phyloP scores from a whole-genome alignment of 768 basidiomycete genomes.

The Termitomyces sp. region DNA sequence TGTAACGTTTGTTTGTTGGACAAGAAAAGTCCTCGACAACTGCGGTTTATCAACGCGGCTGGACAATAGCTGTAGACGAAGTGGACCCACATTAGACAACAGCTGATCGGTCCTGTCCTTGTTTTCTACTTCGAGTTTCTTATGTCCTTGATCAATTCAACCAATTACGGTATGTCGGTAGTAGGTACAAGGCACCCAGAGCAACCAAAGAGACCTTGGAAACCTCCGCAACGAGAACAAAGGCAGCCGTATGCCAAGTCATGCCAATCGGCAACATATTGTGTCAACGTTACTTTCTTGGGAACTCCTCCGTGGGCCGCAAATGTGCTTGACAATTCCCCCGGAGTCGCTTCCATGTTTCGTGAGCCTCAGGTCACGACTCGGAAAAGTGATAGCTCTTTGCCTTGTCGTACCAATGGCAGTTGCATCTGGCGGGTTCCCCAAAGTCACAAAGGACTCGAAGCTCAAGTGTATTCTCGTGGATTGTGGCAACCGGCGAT shows the following conservation, averaged over 20 bases:
- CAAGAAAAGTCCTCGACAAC: background rate
- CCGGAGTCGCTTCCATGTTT: background rate
- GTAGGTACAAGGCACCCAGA: background rate
- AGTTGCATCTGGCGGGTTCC: background rate
- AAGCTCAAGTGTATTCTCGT: too few species aligned
- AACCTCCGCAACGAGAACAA: background rate
- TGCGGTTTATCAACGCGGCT: background rate
- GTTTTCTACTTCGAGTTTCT: background rate
- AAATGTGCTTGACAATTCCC: background rate
- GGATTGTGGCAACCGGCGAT: too few species aligned
- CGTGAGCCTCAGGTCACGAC: background rate
- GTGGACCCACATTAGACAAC: background rate
- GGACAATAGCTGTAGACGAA: background rate
- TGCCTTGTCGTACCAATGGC: too few species aligned
- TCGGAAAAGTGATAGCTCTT: background rate
- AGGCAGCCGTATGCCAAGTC: background rate
- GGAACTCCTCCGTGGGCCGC: background rate
- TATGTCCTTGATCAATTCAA: background rate
- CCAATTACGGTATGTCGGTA: background rate
- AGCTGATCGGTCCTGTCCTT: background rate
- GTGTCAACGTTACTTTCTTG: background rate
- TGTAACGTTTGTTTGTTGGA: background rate
- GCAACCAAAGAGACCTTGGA: background rate
- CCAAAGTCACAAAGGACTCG: background rate
- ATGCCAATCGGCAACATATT: background rate